Evolutionary conservation across 2,329 filamentous ascomycete genomes (phyloP).

Genomic region (Rhytidhysteron rufulum): DNA sequence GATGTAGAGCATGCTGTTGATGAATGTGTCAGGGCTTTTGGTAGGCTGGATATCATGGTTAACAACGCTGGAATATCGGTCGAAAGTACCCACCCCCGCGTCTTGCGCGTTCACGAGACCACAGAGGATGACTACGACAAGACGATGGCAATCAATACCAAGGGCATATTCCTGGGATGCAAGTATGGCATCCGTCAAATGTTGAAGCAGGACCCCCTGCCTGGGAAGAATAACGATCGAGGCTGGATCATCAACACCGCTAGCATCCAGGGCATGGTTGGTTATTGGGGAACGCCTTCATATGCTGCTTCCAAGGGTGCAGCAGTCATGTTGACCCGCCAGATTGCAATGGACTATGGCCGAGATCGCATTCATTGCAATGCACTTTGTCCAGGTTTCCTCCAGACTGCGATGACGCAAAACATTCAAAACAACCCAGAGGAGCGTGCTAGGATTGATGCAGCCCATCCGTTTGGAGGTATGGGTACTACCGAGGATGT

Average conservation of each 20-base stretch:
- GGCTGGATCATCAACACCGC: constrained; percentile 40
- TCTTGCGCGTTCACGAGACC: constrained; percentile 23
- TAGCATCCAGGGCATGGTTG: constrained; percentile 32
- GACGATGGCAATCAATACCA: constrained; percentile 34
- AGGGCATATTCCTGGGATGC: constrained; percentile 37
- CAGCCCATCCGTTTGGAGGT: constrained; percentile 29
- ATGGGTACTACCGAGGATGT: constrained; percentile 19
- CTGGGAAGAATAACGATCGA: constrained; percentile 16
- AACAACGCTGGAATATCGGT: constrained; percentile 33
- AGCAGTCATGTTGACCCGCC: constrained; percentile 44
- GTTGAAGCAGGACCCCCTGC: constrained; percentile 29
- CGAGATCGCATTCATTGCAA: constrained; percentile 41
- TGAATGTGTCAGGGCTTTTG: constrained; percentile 22
- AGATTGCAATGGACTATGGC: constrained; percentile 44
- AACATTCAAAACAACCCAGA: constrained; percentile 31
- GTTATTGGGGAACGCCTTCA: constrained; percentile 24
- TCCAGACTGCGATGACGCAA: constrained; percentile 35
- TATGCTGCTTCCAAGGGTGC: constrained; percentile 49
- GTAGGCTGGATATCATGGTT: constrained; percentile 31
- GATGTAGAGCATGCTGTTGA: constrained; percentile 22
- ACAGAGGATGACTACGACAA: constrained; percentile 32
- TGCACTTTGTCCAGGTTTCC: constrained; percentile 40
- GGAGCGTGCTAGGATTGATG: constrained; percentile 18
- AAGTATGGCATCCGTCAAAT: constrained; percentile 38
- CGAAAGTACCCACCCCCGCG: constrained; percentile 19